Evolutionary conservation across 345 rosid genomes (phyloP).

Genomic region (Bruguiera parviflora): DNA sequence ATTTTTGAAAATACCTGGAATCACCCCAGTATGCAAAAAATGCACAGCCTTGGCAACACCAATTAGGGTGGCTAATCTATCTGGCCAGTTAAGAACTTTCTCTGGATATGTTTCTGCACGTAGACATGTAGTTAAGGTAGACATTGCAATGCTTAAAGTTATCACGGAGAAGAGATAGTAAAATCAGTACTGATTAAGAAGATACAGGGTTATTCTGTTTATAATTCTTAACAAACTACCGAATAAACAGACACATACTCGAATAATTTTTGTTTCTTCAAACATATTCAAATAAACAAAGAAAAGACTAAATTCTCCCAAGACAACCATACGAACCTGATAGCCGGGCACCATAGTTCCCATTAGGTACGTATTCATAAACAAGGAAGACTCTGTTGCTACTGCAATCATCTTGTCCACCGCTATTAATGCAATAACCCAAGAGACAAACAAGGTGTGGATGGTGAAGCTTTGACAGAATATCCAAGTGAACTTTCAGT

Average conservation of each 20-base stretch:
- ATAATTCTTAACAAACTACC: not conserved
- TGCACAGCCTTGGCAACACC: slow-evolving; percentile 93
- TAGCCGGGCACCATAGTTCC: slow-evolving; percentile 63
- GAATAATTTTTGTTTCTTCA: not conserved
- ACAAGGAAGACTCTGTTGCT: slow-evolving; percentile 59
- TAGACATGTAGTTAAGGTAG: not conserved
- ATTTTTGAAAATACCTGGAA: slow-evolving; percentile 74
- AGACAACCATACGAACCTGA: slow-evolving; percentile 55
- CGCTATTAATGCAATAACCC: slow-evolving; percentile 72
- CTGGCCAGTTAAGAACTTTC: slow-evolving; percentile 81
- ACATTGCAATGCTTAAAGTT: not conserved
- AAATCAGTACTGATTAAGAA: too few relatives aligned
- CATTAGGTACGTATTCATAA: slow-evolving; percentile 65
- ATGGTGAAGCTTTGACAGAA: slow-evolving; percentile 84
- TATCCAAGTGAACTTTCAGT: slow-evolving; percentile 64
- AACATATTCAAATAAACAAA: not conserved
- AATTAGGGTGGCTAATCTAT: slow-evolving; percentile 71
- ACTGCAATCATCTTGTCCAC: slow-evolving; percentile 44
- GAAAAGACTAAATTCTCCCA: not conserved
- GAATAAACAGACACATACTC: not conserved
- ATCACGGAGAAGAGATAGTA: too few relatives aligned
- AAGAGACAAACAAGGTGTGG: slow-evolving; percentile 78
- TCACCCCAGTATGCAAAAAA: slow-evolving; percentile 80
- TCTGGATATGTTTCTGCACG: slow-evolving; percentile 59
- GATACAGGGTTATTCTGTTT: not conserved